Evolutionary conservation across 2,329 filamentous ascomycete genomes (phyloP).

Genomic region (Cryphonectria parasitica): DNA sequence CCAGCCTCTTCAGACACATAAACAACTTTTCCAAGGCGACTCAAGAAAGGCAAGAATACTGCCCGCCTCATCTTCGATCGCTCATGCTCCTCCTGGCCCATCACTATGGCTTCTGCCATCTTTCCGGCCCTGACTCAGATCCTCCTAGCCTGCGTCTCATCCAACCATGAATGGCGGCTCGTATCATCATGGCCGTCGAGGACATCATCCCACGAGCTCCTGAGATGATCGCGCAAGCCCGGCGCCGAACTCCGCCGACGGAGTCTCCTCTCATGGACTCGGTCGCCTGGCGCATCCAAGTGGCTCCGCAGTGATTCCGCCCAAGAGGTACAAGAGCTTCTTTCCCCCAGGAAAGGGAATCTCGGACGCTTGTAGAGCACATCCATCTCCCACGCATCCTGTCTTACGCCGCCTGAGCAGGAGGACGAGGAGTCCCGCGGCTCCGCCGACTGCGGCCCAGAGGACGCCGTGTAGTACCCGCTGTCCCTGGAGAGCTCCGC

Average conservation of each 20-base stretch:
- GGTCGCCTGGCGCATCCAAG: neutral
- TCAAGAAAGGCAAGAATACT: neutral
- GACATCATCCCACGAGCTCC: neutral
- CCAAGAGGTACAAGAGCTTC: neutral
- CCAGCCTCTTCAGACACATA: neutral
- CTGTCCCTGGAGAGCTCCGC: conserved; percentile 14
- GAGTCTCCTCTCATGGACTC: neutral
- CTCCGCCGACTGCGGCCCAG: neutral
- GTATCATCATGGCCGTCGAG: neutral
- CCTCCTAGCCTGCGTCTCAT: neutral
- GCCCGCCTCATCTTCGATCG: neutral
- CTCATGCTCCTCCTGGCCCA: neutral
- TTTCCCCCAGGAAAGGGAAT: neutral
- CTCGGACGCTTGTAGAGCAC: neutral
- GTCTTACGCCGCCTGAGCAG: too few species aligned
- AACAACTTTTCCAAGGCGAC: neutral
- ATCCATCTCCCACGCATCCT: neutral
- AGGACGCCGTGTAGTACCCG: conserved; percentile 18
- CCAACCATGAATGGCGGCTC: neutral
- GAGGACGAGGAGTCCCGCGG: neutral
- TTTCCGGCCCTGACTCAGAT: neutral
- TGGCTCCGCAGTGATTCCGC: neutral
- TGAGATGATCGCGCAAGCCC: neutral
- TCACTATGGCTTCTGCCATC: neutral
- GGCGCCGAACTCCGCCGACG: neutral